Conservation (phyloP, 257 asterid genomes). For the Echium plantagineum region DNA sequence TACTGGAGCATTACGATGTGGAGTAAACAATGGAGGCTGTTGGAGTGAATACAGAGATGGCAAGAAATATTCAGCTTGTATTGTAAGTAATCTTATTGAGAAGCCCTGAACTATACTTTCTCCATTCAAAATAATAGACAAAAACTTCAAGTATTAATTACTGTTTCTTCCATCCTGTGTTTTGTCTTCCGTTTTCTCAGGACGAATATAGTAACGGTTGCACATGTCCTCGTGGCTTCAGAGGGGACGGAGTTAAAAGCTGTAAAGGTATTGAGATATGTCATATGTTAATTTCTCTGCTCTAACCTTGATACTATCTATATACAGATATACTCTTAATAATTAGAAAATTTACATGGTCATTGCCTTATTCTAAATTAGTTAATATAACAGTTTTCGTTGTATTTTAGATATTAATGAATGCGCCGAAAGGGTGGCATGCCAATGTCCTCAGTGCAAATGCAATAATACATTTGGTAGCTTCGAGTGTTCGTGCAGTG, state of each 20-base stretch:
- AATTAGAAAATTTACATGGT: no score
- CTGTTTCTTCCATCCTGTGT: no score
- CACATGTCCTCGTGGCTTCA: constrained; percentile 87
- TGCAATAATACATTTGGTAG: constrained; percentile 95
- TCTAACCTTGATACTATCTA: neutral
- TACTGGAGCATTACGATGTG: constrained; percentile 83
- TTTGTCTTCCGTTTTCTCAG: constrained; percentile 19
- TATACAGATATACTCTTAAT: neutral
- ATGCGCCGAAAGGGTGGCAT: constrained; percentile 66
- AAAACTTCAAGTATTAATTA: no score
- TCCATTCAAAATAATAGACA: no score
- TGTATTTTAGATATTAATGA: constrained; percentile 56
- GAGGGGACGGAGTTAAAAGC: constrained; percentile 68
- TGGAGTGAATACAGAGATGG: constrained; percentile 74
- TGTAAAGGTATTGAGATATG: constrained; percentile 57
- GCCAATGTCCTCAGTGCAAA: constrained; percentile 73
- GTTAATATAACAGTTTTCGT: neutral
- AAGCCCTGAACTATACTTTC: neutral
- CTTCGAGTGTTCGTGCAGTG: constrained; percentile 65
- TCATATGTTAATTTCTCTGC: neutral
- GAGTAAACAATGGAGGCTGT: constrained; percentile 79
- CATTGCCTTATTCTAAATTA: no score
- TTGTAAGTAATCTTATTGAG: constrained; percentile 39
- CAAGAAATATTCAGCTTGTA: constrained; percentile 77
- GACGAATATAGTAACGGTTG: constrained; percentile 77